A percentile compares a stretch with the other conserved stretches of the same genome.
phyloP scores from a whole-genome alignment of 345 rosid species.

The Syzygium aromaticum region DNA sequence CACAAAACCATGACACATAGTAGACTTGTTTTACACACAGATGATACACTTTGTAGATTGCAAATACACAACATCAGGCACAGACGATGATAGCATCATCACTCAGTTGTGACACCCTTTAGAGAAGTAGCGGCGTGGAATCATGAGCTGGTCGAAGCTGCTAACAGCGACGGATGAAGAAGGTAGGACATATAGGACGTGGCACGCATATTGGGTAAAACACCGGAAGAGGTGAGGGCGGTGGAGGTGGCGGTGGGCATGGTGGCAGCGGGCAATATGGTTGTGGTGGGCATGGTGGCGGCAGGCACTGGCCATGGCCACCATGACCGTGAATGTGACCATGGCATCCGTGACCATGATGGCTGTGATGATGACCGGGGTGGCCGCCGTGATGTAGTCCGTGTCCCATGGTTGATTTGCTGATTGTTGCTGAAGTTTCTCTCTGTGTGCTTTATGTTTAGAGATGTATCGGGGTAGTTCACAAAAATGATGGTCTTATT shows the following conservation, averaged over 20 bases:
- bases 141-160: background rate
- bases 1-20: background rate
- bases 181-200: background rate
- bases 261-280: background rate
- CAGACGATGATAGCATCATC: background rate
- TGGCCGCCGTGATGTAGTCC: background rate
- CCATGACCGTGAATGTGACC: background rate
- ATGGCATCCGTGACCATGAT: background rate
- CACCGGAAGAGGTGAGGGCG: background rate
- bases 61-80: background rate
- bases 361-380: background rate
- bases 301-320: rapidly evolving
- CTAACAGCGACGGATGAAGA: background rate
- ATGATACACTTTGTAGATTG: background rate
- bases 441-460: background rate
- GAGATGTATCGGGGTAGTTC: background rate
- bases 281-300: background rate
- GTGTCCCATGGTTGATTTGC: background rate
- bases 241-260: background rate
- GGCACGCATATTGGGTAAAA: background rate
- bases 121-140: background rate
- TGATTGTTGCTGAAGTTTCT: background rate
- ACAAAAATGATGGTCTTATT: background rate
- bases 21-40: background rate
- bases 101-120: background rate